Conservation (phyloP, 192 early-diverging fungal genomes). For the Coemansia sp. region DNA sequence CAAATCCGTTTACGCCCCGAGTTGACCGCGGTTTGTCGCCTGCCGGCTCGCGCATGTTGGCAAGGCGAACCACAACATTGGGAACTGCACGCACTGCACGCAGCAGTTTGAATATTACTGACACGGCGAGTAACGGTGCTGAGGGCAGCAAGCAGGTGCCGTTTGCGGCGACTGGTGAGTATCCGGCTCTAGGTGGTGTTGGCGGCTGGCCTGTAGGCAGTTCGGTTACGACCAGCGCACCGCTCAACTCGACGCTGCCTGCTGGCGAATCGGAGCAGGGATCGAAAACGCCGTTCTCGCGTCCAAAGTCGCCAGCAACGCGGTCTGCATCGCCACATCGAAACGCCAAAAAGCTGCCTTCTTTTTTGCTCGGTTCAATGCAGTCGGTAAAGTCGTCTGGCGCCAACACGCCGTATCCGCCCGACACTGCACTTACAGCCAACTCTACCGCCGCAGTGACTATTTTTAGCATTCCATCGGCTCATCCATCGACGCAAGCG, state of each 20-base stretch:
- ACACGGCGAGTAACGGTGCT: background rate
- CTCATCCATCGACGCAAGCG: conserved; percentile 11
- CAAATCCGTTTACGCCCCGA: conserved; percentile 50
- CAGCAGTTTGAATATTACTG: conserved; percentile 10
- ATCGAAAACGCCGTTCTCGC: conserved; percentile 28
- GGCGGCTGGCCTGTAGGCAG: conserved; percentile 37
- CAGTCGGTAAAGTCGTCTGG: conserved; percentile 31
- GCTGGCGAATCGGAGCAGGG: background rate
- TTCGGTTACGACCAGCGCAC: background rate
- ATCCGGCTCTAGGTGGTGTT: conserved; percentile 20
- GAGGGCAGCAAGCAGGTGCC: background rate
- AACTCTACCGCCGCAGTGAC: conserved; percentile 9
- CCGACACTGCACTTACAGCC: conserved; percentile 16
- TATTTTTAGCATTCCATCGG: conserved; percentile 17
- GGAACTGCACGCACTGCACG: conserved; percentile 12
- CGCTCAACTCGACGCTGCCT: background rate
- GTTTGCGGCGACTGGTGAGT: conserved; percentile 1
- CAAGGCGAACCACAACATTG: conserved; percentile 26
- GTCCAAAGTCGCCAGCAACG: conserved; percentile 43
- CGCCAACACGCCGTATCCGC: conserved; percentile 13
- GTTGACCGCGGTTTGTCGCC: conserved; percentile 25
- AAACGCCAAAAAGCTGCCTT: conserved; percentile 41
- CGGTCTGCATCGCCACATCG: conserved; percentile 48
- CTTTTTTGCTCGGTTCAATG: conserved; percentile 43
- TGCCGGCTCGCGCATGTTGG: conserved; percentile 21